Conservation (phyloP, 495 filamentous ascomycete species). For the Talaromyces trachyspermus region DNA sequence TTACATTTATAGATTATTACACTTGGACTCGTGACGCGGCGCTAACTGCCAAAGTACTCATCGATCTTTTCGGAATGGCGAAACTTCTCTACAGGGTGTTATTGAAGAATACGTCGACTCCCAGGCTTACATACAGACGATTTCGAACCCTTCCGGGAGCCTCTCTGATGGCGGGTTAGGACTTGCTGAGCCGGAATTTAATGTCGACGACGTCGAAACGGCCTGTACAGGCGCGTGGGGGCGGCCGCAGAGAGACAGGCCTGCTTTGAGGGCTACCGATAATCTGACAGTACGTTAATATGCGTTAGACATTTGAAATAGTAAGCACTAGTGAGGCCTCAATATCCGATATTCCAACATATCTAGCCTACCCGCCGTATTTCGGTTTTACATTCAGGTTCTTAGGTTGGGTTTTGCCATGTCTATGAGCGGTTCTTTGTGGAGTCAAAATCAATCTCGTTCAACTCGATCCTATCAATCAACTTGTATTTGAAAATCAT, state of each 20-base stretch:
- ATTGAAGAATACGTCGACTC: conserved; percentile 51
- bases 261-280: conserved; percentile 37
- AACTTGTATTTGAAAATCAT: no score
- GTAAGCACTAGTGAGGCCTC: no score
- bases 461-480: not conserved
- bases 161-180: conserved; percentile 43
- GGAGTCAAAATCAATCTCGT: not conserved
- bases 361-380: no score
- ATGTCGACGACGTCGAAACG: conserved; percentile 43
- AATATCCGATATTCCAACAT: no score
- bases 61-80: conserved; percentile 45
- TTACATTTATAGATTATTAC: conserved; percentile 29
- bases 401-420: no score
- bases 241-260: conserved; percentile 56
- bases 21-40: conserved; percentile 57
- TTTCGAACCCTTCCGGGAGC: conserved; percentile 33
- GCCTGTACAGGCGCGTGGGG: conserved; percentile 53
- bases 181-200: conserved; percentile 57
- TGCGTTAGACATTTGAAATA: no score
- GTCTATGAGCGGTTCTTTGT: not conserved
- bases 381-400: no score
- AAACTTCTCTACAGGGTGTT: conserved; percentile 35
- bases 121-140: conserved; percentile 46
- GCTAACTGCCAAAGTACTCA: conserved; percentile 45
- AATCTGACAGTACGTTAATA: no score